Percentiles rank a stretch among this genome's conserved stretches.
Conservation (phyloP, 768 basidiomycete species). For the Leccinum longicurvipes region DNA sequence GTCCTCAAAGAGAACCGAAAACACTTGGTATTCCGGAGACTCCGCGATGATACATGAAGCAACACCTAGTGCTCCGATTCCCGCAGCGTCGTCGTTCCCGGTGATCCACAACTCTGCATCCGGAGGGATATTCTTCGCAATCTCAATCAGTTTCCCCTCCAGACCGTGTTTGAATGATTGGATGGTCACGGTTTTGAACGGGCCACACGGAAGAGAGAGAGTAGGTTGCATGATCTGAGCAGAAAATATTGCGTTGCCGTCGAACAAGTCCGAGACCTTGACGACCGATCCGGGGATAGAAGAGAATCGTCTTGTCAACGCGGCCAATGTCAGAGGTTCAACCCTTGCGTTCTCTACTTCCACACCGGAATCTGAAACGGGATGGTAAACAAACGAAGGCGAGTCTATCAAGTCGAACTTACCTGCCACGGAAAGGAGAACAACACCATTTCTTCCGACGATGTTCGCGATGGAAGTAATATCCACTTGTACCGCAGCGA, state of each 20-base stretch:
- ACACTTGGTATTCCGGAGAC: slow-evolving; percentile 28
- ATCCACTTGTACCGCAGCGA: slow-evolving; percentile 20
- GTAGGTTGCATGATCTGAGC: slow-evolving; percentile 13
- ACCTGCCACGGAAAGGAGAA: slow-evolving; percentile 25
- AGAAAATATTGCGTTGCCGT: background rate
- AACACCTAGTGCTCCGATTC: slow-evolving; percentile 30
- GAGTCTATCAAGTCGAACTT: background rate
- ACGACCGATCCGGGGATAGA: background rate
- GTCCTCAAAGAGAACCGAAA: slow-evolving; percentile 29
- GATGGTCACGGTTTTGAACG: slow-evolving; percentile 26
- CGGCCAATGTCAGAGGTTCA: background rate
- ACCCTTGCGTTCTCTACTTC: background rate
- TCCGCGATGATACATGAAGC: slow-evolving; percentile 29
- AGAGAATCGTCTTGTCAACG: background rate
- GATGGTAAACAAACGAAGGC: background rate
- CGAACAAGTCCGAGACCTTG: background rate
- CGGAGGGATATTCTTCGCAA: slow-evolving; percentile 21
- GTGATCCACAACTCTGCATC: slow-evolving; percentile 30
- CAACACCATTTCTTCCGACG: slow-evolving; percentile 19
- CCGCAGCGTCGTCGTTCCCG: slow-evolving; percentile 29
- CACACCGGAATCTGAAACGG: background rate
- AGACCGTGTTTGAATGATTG: slow-evolving; percentile 25
- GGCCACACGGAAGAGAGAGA: slow-evolving; percentile 10
- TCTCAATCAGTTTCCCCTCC: slow-evolving; percentile 27
- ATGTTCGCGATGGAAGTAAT: slow-evolving; percentile 23